phyloP scores from a whole-genome alignment of 768 basidiomycete species.

The Cantharellus anzutake region DNA sequence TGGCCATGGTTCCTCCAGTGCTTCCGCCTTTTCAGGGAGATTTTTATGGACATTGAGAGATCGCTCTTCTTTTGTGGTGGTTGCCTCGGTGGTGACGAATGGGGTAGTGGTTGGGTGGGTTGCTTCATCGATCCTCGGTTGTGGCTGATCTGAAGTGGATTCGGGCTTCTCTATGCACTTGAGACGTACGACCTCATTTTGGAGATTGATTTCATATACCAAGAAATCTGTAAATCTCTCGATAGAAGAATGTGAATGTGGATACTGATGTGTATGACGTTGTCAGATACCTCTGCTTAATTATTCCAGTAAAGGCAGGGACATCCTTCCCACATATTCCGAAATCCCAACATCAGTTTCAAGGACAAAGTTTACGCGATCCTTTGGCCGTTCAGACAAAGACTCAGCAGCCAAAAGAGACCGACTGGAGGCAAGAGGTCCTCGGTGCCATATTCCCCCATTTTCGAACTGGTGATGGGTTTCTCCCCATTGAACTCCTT shows the following conservation, averaged over 20 bases:
- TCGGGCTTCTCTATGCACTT: slow-evolving; percentile 60
- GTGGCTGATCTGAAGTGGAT: slow-evolving; percentile 26
- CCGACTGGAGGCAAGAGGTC: slow-evolving; percentile 43
- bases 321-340: slow-evolving; percentile 60
- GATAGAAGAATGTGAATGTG: neutral
- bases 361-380: slow-evolving; percentile 35
- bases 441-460: slow-evolving; percentile 5
- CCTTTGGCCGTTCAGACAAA: slow-evolving; percentile 17
- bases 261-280: neutral
- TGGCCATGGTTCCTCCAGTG: slow-evolving; percentile 29
- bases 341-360: slow-evolving; percentile 84
- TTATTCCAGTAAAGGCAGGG: slow-evolving; percentile 70
- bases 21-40: slow-evolving; percentile 10
- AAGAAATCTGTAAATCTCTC: slow-evolving; percentile 90
- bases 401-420: slow-evolving; percentile 5
- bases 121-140: neutral
- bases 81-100: slow-evolving; percentile 8
- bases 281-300: slow-evolving; percentile 67
- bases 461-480: too few species aligned
- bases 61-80: slow-evolving; percentile 9
- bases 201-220: slow-evolving; percentile 77
- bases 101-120: neutral
- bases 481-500: too few species aligned
- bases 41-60: slow-evolving; percentile 10
- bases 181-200: slow-evolving; percentile 61